phyloP scores from a whole-genome alignment of 2,329 filamentous ascomycete species.

The Graphilbum fragrans region DNA sequence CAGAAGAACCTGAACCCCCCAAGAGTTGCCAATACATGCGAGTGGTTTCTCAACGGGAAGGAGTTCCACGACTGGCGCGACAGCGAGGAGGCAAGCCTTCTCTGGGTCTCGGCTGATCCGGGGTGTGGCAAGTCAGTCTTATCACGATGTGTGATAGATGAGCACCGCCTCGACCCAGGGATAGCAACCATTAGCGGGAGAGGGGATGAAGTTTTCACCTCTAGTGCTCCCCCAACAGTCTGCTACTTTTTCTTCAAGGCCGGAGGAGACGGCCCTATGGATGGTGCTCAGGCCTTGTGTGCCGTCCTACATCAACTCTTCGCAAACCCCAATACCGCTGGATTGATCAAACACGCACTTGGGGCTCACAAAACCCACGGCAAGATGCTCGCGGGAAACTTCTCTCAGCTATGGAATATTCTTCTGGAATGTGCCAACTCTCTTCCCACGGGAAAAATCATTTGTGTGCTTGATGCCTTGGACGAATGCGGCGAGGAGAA shows the following conservation, averaged over 20 bases:
- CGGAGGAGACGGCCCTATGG: slow-evolving; percentile 12
- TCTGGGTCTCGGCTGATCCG: slow-evolving; percentile 22
- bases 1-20: too few species aligned
- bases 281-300: slow-evolving; percentile 11
- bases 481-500: slow-evolving; percentile 17
- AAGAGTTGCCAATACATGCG: too few species aligned
- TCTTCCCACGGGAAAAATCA: slow-evolving; percentile 10
- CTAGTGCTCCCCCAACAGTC: slow-evolving; percentile 9
- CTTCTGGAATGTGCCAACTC: slow-evolving; percentile 5
- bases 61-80: too few species aligned
- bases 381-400: slow-evolving; percentile 5
- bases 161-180: slow-evolving; percentile 9
- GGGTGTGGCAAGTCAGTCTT: slow-evolving; percentile 23
- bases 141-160: slow-evolving; percentile 16
- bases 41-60: too few species aligned
- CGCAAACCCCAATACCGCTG: not conserved
- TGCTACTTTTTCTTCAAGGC: slow-evolving; percentile 25
- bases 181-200: slow-evolving; percentile 9
- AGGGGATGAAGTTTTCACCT: too few species aligned
- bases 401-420: slow-evolving; percentile 10
- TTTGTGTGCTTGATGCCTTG: slow-evolving; percentile 19
- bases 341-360: slow-evolving; percentile 7
- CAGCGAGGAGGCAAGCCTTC: too few species aligned
- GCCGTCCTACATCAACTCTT: slow-evolving; percentile 18
- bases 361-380: slow-evolving; percentile 4